Base-by-base conservation (phyloP, 345 rosid species). In the Laguncularia racemosa region DNA sequence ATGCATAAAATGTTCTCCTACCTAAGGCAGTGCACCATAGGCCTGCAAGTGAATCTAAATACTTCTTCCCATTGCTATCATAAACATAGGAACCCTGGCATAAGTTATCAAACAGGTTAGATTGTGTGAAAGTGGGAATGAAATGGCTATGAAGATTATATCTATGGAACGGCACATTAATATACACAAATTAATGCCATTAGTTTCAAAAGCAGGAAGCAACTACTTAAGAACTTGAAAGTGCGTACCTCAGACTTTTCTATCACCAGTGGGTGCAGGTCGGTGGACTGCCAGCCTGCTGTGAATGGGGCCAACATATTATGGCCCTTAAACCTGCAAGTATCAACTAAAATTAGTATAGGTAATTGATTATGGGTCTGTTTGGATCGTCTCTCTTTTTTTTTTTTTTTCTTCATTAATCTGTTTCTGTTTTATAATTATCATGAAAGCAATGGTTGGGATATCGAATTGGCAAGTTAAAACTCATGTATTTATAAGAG, bases 231-330 rank as follows among this genome's bases (percentile, higher is more conserved):
- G 48, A 16, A 19, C 10, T 17, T 1, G 52, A 16, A 21, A 52
- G 13, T 55, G 48, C 46, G 23, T 75, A 81, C 98, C 95, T 89
- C 84, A 15, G 97, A 85, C 54, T 77, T 93, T 3, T 84, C 79
- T 14, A 95, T 85, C 63, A 95, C 65, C 67, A 95, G 77, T 9
- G 99, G 99, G 73, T 90, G 53, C 56, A 81, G 7, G 76, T 90
- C 97, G 53, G 79, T 58, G 68, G 76, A 71, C 62, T 95, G 99
- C 99, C 99, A 88, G 38, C 97, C 99, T 55, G 97, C 97, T 8
- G 97, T 90, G 63, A 95, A 95, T 74, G 99, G 97, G 49, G 96
- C 99, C 70, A 95, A 79, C 99, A 95, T 95, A 73, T 82, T 93
- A 77, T 88, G 97, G 58, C 97, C 96, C 62, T 90, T 90, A 67